Evolutionary conservation across 2,329 filamentous ascomycete genomes (phyloP), one percentile per base, ranked within the genome.

Genomic region (Lasiodiplodia sp.): DNA sequence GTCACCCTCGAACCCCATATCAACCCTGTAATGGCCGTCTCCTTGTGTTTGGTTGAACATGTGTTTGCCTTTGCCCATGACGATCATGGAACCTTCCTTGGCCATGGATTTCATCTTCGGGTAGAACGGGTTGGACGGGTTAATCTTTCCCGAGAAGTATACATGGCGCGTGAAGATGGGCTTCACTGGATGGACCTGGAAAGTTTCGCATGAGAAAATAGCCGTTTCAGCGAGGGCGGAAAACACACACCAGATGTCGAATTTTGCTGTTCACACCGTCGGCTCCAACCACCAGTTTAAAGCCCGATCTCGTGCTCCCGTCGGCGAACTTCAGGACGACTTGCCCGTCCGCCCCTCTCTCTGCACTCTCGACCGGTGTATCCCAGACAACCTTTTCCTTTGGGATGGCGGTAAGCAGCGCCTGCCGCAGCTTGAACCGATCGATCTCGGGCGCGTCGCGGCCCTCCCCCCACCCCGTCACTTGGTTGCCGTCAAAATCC

Each of bases 21-120:
- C 49, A 12, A 52, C 3, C 49, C 49, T 52, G 49, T 52, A 52
- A 52, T 52, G 49, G n/a, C 49, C 49, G 11, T 52, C 49, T 2
- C 49, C 49, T 23, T 52, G 49, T 21, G 21, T 52, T 52, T 52
- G 49, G 21, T 52, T 52, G 49, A 52, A 52, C 49, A 52, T 23
- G 49, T 52, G n/a, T 18, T n/a, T 52, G 4, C 49, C 2, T 12
- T 23, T 52, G 3, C 49, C 49, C 49, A 52, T 52, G 49, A 52
- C 21, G 2, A 52, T 23, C 18, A 52, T 21, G 5, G 49, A 28
- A 4, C 49, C 49, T 5, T 52, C 49, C 3, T 52, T 52, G 18
- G 49, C 49, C 49, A 52, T 52, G 10, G 49, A n/a, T n/a, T 52
- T 6, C 49, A 52, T 52, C 49, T 52, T 52, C 18, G 49, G 6